These are phyloP conservation scores for Sparassis latifolia DNA, from an alignment of 1,284 basidiomycete genomes.

Conservation along the genomic window DNA sequence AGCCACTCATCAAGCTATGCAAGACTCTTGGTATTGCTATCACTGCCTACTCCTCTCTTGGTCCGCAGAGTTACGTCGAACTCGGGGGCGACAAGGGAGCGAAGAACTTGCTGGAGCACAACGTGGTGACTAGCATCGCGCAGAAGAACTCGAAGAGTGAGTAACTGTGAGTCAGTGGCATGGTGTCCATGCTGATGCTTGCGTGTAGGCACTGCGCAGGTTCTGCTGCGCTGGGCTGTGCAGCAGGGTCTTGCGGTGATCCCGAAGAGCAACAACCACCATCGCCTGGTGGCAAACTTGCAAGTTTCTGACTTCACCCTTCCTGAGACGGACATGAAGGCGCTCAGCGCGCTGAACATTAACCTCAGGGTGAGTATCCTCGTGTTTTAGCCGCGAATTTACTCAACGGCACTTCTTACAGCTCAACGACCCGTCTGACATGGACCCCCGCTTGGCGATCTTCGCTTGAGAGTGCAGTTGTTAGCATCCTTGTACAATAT, in stretches of 20 bases:
- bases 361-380: constrained; percentile 47
- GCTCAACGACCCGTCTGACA: constrained; percentile 67
- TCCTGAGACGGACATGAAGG: constrained; percentile 49
- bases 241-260: constrained; percentile 74
- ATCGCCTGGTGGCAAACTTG: constrained; percentile 58
- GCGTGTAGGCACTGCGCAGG: constrained; percentile 45
- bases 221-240: constrained; percentile 75
- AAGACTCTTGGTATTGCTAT: constrained; percentile 59
- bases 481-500: background rate
- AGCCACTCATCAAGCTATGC: constrained; percentile 52
- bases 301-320: constrained; percentile 53
- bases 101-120: constrained; percentile 47
- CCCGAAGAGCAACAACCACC: constrained; percentile 60
- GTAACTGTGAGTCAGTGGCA: constrained; percentile 13
- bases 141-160: constrained; percentile 48
- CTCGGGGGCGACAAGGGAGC: constrained; percentile 48
- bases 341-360: constrained; percentile 57
- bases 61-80: constrained; percentile 63
- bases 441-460: constrained; percentile 57
- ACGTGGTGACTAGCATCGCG: constrained; percentile 42
- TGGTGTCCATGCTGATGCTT: background rate
- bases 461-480: constrained; percentile 44
- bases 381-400: background rate
- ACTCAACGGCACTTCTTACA: constrained; percentile 16
- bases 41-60: constrained; percentile 78